Evolutionary conservation across 2,329 filamentous ascomycete species (phyloP).

Genomic region (Penicillium sp.): DNA sequence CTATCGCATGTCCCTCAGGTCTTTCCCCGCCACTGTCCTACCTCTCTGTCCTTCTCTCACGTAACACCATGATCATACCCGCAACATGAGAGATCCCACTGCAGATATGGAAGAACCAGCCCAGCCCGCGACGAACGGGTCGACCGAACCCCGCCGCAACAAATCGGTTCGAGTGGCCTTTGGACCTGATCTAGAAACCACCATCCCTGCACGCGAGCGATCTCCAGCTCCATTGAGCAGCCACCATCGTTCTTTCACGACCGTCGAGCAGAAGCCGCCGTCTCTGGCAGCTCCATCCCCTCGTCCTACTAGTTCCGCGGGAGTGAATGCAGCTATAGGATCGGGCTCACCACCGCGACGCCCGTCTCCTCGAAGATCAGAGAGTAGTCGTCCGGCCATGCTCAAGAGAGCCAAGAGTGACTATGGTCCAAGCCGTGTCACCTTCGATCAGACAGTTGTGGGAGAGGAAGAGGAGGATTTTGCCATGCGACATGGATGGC

Average conservation of each 20-base stretch:
- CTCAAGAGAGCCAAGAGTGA: constrained; percentile 54
- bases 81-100: constrained; percentile 39
- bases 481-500: constrained; percentile 78
- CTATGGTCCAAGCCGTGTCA: constrained; percentile 45
- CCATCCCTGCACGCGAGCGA: constrained; percentile 35
- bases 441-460: constrained; percentile 29
- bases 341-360: constrained; percentile 24
- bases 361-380: constrained; percentile 32
- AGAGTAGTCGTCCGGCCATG: constrained; percentile 37
- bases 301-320: constrained; percentile 35
- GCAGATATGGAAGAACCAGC: constrained; percentile 35
- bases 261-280: constrained; percentile 29
- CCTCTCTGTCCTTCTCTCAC: constrained; percentile 4
- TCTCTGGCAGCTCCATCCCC: constrained; percentile 15
- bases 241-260: constrained; percentile 37
- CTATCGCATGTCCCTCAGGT: constrained; percentile 9
- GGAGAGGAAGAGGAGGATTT: constrained; percentile 53
- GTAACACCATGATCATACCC: constrained; percentile 32
- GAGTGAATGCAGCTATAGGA: constrained; percentile 25
- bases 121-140: constrained; percentile 27
- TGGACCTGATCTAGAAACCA: constrained; percentile 38
- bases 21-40: constrained; percentile 9
- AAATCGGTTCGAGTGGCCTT: constrained; percentile 41
- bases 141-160: constrained; percentile 32
- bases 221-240: constrained; percentile 30